Percentiles rank a stretch among this genome's conserved stretches.
These are phyloP conservation scores for Peniophora sp. DNA, from an alignment of 1,284 basidiomycete species.

Conservation along the genomic window DNA sequence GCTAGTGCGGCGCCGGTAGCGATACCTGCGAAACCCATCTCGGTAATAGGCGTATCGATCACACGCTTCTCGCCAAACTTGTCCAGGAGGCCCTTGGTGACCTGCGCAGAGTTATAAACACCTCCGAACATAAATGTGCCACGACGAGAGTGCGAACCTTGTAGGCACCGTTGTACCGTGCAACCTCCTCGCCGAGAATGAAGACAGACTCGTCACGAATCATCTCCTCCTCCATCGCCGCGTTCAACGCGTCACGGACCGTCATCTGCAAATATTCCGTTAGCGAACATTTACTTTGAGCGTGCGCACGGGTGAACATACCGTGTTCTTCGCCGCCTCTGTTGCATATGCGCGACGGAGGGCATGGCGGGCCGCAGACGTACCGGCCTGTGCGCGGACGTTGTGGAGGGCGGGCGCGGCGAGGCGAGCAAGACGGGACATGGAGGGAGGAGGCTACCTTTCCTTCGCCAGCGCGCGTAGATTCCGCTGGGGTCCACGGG, in stretches of 20 bases:
- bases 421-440: constrained; percentile 60
- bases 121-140: background rate
- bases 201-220: constrained; percentile 92
- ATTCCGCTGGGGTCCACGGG: background rate
- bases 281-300: too few relatives aligned
- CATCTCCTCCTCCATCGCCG: constrained; percentile 99
- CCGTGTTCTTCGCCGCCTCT: constrained; percentile 46
- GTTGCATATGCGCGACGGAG: constrained; percentile 57
- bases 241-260: constrained; percentile 95
- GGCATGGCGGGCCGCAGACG: constrained; percentile 31
- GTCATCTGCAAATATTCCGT: constrained; percentile 65
- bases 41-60: constrained; percentile 96
- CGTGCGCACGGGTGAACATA: constrained; percentile 19
- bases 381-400: constrained; percentile 27
- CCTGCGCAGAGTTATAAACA: constrained; percentile 34
- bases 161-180: constrained; percentile 99
- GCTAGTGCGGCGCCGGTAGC: constrained; percentile 93
- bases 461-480: background rate
- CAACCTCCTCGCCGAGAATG: constrained; percentile 97
- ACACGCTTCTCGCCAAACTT: constrained; percentile 99
- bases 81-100: constrained; percentile 97
- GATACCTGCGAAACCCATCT: constrained; percentile 97
- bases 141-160: constrained; percentile 52
- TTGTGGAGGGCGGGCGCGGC: constrained; percentile 47
- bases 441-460: constrained; percentile 22